phyloP scores from a whole-genome alignment of 345 rosid genomes.

The Iberis pinnata region DNA sequence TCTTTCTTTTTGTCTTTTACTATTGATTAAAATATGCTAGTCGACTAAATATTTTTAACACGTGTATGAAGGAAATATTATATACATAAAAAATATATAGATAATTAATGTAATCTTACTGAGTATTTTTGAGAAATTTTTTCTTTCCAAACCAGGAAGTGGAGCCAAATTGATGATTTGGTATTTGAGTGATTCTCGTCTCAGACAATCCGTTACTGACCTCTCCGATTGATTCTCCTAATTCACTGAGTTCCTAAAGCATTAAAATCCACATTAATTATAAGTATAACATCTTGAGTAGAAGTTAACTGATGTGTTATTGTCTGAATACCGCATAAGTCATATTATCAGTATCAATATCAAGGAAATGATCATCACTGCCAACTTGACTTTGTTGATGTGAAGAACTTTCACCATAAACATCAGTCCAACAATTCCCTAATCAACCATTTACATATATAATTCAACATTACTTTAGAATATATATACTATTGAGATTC shows the following conservation, averaged over 20 bases:
- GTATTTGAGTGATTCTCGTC: background rate
- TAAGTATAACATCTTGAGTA: background rate
- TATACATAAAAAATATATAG: background rate
- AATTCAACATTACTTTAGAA: background rate
- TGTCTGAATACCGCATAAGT: slow-evolving; percentile 21
- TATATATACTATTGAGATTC: too few species aligned
- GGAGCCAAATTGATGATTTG: slow-evolving; percentile 10
- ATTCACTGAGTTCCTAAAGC: slow-evolving; percentile 19
- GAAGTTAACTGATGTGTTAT: background rate
- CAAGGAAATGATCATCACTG: background rate
- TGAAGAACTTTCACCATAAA: background rate
- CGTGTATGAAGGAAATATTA: too few species aligned
- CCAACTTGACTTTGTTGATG: background rate
- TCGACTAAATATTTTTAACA: too few species aligned
- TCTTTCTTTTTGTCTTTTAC: too few species aligned
- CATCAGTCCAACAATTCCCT: too few species aligned
- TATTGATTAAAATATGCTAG: too few species aligned
- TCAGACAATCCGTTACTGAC: slow-evolving; percentile 12
- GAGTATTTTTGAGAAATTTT: slow-evolving; percentile 10
- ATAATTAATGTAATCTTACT: slow-evolving; percentile 18
- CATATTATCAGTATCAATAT: slow-evolving; percentile 1
- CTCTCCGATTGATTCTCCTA: slow-evolving; percentile 17
- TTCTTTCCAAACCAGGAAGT: background rate
- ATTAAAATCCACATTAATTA: background rate
- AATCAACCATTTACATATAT: background rate